Evolutionary conservation across 495 filamentous ascomycete species (phyloP), one percentile per base, ranked within the genome.

Genomic region (Penicillium mononematosum): DNA sequence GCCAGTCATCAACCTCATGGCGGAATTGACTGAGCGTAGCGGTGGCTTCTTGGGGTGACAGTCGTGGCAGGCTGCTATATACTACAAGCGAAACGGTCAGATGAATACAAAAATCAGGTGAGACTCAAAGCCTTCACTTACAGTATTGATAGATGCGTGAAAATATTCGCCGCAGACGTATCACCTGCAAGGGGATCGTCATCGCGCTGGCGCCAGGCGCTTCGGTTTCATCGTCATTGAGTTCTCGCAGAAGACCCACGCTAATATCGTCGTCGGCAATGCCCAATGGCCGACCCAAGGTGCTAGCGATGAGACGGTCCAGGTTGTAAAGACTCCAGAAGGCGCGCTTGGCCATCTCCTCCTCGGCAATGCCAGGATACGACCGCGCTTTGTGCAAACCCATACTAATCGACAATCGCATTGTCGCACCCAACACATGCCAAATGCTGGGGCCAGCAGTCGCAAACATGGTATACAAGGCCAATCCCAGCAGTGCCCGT

Each of bases 311-410:
- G 38, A 81, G 69, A 8, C 79, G 76, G 50, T 82, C 79, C 11
- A 82, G 62, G 8, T 77, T 79, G 53, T 82, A 82, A 1, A 80
- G 67, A 59, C 77, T 81, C 79, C 79, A 82, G 48, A 81, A 82
- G 0, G 76, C 70, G 7, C 79, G 73, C 43, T 80, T 79, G 8
- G 76, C 64, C 69, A 80, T 78, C 50, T 82, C 79, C 20, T 81
- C 67, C 36, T 75, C 71, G 1, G 67, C 59, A 34, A 75, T 45
- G 42, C 62, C 78, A 10, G 62, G 48, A 27, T 67, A 67, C 0
- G 75, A 60, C 19, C 77, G 71, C 20, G 69, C 66, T 42, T 81
- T 78, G 50, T 82, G 79, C 8, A 82, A 45, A 6, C 79, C 78
- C 20, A 82, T 63, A 56, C 79, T 80, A 10, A 75, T 76, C 1